Conservation (phyloP, 257 asterid species). For the Henckelia pumila region DNA sequence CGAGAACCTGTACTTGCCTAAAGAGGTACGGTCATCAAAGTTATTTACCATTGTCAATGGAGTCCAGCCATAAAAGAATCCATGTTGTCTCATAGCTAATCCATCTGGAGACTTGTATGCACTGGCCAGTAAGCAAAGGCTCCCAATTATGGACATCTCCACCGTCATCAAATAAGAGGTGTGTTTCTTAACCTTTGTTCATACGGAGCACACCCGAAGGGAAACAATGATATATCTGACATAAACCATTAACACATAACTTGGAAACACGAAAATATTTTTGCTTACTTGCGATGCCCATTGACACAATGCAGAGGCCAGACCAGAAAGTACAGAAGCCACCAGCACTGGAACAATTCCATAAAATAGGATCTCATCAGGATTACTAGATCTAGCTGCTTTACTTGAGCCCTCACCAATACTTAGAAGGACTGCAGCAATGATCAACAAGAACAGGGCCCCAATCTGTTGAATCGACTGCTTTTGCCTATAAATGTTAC, state of each 20-base stretch:
- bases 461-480: slow-evolving; percentile 91
- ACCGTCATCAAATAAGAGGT: slow-evolving; percentile 92
- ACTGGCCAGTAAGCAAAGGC: slow-evolving; percentile 83
- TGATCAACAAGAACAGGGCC: slow-evolving; percentile 83
- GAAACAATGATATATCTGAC: slow-evolving; percentile 19
- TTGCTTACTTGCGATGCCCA: slow-evolving; percentile 93
- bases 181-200: slow-evolving; percentile 76
- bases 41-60: slow-evolving; percentile 68
- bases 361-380: slow-evolving; percentile 69
- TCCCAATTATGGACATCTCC: slow-evolving; percentile 96
- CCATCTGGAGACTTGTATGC: slow-evolving; percentile 93
- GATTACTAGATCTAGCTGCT: slow-evolving; percentile 51
- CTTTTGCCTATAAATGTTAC: slow-evolving; percentile 82
- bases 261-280: slow-evolving; percentile 20
- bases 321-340: slow-evolving; percentile 94
- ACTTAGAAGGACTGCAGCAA: slow-evolving; percentile 86
- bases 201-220: slow-evolving; percentile 12
- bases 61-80: slow-evolving; percentile 94
- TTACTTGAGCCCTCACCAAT: slow-evolving; percentile 93
- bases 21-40: slow-evolving; percentile 14
- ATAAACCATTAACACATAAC: not conserved
- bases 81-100: slow-evolving; percentile 61
- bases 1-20: slow-evolving; percentile 21
- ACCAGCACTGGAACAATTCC: slow-evolving; percentile 86
- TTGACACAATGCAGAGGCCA: slow-evolving; percentile 97